Conservation (phyloP, 805 yeast species). For the Wickerhamomyces strasburgensis region DNA sequence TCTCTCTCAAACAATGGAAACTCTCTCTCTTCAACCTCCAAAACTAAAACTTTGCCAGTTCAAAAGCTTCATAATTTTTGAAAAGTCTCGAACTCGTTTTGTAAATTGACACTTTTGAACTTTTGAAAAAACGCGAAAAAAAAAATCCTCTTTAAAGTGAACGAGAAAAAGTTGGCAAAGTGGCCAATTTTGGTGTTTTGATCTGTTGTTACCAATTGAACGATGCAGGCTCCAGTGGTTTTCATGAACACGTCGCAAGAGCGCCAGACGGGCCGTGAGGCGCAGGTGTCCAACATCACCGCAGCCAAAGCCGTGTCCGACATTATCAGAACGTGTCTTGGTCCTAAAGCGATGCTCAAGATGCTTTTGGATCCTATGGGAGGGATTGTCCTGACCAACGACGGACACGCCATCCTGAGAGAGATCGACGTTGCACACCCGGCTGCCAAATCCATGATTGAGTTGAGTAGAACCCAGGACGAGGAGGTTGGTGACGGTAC, state of each 20-base stretch:
- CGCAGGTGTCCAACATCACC: conserved; percentile 93
- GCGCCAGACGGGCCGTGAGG: conserved; percentile 94
- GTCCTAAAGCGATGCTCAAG: conserved; percentile 98
- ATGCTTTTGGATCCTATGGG: conserved; percentile 94
- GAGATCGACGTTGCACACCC: conserved; percentile 98
- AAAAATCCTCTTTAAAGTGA: not conserved
- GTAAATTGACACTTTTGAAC: not conserved
- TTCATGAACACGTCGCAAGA: conserved; percentile 84
- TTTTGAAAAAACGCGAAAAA: not conserved
- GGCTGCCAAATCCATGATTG: conserved; percentile 98
- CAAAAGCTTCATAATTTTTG: too few relatives aligned
- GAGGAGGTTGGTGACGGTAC: conserved; percentile 99
- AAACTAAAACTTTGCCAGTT: too few relatives aligned
- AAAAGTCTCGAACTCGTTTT: too few relatives aligned
- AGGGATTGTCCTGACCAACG: conserved; percentile 94
- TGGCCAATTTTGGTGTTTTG: not conserved
- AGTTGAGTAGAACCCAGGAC: conserved; percentile 93
- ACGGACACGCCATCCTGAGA: conserved; percentile 96
- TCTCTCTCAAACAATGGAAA: too few relatives aligned
- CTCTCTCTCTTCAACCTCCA: too few relatives aligned
- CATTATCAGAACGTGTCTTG: conserved; percentile 94
- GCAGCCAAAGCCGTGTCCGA: conserved; percentile 99
- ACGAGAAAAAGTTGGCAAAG: conserved; percentile 3
- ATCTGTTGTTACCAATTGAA: not conserved
- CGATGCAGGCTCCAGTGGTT: conserved; percentile 82